These are phyloP conservation scores for Gaultheria prostrata DNA, from an alignment of 148 eudicot species.

Conservation along the genomic window DNA sequence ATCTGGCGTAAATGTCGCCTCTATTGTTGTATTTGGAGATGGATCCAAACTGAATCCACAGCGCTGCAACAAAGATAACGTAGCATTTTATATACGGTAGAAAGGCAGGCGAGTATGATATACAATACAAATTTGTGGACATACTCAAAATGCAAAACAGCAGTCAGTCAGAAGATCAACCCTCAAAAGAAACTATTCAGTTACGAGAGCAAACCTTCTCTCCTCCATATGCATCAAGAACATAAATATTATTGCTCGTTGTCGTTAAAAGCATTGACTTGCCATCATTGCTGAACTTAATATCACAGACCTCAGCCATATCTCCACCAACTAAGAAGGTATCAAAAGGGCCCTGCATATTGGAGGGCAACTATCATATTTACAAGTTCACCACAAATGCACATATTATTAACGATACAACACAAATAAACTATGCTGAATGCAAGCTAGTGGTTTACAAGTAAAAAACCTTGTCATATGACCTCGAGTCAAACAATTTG, in stretches of 20 bases:
- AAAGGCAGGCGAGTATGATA: neutral
- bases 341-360: slow-evolving; percentile 89
- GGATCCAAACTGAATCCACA: slow-evolving; percentile 85
- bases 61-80: slow-evolving; percentile 50
- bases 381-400: neutral
- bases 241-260: slow-evolving; percentile 70
- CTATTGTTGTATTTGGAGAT: slow-evolving; percentile 62
- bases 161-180: slow-evolving; percentile 6
- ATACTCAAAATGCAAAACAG: neutral
- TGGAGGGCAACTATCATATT: neutral
- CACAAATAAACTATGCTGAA: neutral
- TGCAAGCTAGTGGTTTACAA: slow-evolving; percentile 12
- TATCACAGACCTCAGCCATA: slow-evolving; percentile 94
- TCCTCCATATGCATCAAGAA: slow-evolving; percentile 92
- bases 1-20: slow-evolving; percentile 94
- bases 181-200: neutral
- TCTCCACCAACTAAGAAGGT: slow-evolving; percentile 98
- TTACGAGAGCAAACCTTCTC: slow-evolving; percentile 62
- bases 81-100: neutral
- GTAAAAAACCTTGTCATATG: slow-evolving; percentile 76
- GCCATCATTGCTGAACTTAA: slow-evolving; percentile 98
- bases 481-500: slow-evolving; percentile 92
- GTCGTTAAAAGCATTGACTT: slow-evolving; percentile 97
- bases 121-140: neutral
- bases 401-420: neutral